Evolutionary conservation across 441 rosid species (phyloP), one percentile per base, ranked within the genome.

Genomic region (Populus hybrid): DNA sequence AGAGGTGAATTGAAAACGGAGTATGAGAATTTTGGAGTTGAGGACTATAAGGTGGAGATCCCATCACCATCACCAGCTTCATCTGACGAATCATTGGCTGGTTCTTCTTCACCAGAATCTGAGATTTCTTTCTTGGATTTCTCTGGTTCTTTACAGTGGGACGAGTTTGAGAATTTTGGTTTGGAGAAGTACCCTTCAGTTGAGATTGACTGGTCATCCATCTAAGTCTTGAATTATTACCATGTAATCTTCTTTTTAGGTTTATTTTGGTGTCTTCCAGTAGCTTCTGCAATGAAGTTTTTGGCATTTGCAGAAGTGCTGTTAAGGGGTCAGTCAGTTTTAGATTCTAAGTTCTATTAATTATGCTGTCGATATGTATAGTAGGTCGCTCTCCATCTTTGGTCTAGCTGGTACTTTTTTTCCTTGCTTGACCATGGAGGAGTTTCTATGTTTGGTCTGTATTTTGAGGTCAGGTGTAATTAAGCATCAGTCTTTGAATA

Each of bases 141-240:
- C 79, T 76, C 89, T 6, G 89, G 80, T 36, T 76, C 80, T n/a
- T 76, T 83, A 0, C 79, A 78, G 33, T 83, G 90, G 86, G 91
- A 81, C 23, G 88, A 82, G 64, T 74, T 36, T 9, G 92, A 83
- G 28, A 80, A 73, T 78, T 87, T 89, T 6, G 81, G 83, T 29
- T 76, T 91, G 87, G 93, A 89, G 78, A 94, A 90, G 82, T 88
- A 2, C 69, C 98, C 95, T 18, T 94, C 98, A 0, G 87, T 85
- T 83, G 97, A 94, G 86, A 94, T 92, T 38, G 98, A 94, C 71
- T 92, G 97, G 97, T 93, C 90, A 76, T 82, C 84, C 73, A 84
- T 90, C 86, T 29, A 89, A 85, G 79, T 71, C 80, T 42, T 79
- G 28, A n/a, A 21, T 56, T n/a, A 76, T 2, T 53, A 72, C 1